Evolutionary conservation across 768 basidiomycete species (phyloP), one percentile per base, ranked within the genome.

Genomic region (Xerocomellus chrysenteron): DNA sequence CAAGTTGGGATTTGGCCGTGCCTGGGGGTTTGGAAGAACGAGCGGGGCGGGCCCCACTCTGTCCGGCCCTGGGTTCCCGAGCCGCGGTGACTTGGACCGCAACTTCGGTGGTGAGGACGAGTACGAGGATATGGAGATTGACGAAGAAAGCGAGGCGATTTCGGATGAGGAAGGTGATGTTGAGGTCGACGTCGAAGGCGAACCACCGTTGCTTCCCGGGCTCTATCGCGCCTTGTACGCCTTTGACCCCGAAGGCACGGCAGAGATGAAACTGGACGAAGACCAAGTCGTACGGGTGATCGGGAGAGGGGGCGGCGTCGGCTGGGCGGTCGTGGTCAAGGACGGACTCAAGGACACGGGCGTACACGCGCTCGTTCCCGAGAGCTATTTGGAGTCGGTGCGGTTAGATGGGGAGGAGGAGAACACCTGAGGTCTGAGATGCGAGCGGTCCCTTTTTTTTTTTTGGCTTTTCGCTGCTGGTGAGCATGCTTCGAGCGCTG

Each of bases 211-310:
- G 2, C 72, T 76, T 21, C 87, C 91, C 0, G 92, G 92, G 0
- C 56, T 88, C 2, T 94, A 94, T 65, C 82, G 86, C 16, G 90
- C 92, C 9, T 13, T 91, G 69, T 94, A 87, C 59, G 78, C 84
- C 5, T 93, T 94, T 59, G 84, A 86, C 57, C 87, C 89, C 0
- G 89, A 92, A 63, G 87, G 90, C 2, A 83, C 82, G 17, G 87
- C 89, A 35, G 92, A 94, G 82, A 91, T 93, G 89, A 77, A 76
- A 43, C 72, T 94, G 52, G 82, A 78, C 60, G 88, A 91, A 70
- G 92, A 86, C 45, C 88, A 93, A 73, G 60, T 88, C 46, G 85
- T 94, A 14, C 76, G 77, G 2, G 88, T 92, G 28, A 70, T 91
- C 4, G 89, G 89, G 11, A 65, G 88, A 47, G 88, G 90, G 5